Percentiles rank a stretch among this genome's conserved stretches.
These are phyloP conservation scores for Plasmodium yoelii DNA, from an alignment of 169 alveolate species.

Conservation along the genomic window DNA sequence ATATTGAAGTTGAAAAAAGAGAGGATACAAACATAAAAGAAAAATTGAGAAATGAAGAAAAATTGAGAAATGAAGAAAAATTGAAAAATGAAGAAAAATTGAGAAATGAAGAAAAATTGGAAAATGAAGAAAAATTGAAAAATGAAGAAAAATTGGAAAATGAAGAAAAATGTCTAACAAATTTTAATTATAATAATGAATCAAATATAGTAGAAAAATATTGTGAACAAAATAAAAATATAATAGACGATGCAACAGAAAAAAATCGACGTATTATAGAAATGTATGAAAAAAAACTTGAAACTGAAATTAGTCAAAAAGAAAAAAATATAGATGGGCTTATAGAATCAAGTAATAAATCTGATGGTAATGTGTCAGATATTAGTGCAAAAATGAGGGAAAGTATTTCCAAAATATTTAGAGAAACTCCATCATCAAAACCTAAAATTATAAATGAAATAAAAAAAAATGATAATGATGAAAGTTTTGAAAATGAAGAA, in stretches of 20 bases:
- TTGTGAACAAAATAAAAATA: not conserved
- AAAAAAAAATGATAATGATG: not conserved
- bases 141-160: not conserved
- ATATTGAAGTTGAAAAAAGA: not conserved
- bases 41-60: not conserved
- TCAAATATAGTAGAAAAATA: not conserved
- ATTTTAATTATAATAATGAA: not conserved
- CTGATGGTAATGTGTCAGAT: not conserved
- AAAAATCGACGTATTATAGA: constrained; percentile 2
- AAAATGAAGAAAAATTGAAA: not conserved
- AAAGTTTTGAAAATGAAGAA: not conserved
- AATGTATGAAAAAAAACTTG: constrained; percentile 13
- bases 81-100: not conserved
- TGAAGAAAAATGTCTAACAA: not conserved
- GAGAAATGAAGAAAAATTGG: too few species aligned
- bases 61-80: too few species aligned
- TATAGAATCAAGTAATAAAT: not conserved
- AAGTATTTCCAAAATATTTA: constrained; percentile 35
- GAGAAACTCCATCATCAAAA: constrained; percentile 49
- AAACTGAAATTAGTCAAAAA: not conserved
- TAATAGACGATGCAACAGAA: not conserved
- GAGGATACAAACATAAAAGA: not conserved
- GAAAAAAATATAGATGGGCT: not conserved
- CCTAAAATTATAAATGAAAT: constrained; percentile 64
- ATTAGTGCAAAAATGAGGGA: constrained; percentile 26